Base-by-base conservation (phyloP, 2,329 filamentous ascomycete species). In the Fusarium subglutinans region DNA sequence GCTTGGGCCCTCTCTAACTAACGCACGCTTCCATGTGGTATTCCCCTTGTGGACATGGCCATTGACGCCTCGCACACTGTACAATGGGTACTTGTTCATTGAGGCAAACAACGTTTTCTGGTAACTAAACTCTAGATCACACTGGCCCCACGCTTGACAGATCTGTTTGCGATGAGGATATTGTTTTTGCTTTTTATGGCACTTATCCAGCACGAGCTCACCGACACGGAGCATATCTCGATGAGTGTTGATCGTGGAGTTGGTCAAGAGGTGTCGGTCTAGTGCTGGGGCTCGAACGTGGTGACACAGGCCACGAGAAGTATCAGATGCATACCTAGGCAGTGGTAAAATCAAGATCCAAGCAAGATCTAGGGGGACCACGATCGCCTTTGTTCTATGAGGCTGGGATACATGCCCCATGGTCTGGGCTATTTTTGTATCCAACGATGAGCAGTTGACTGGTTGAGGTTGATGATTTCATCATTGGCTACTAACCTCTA, bases 61-160 rank as follows among this genome's bases (percentile, higher is more conserved):
- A 43, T 64, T 65, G 63, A 66, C 59, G 66, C 57, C 60, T 70
- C 44, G 48, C 75, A 77, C 72, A 77, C 69, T 73, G 75, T 73
- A 66, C 35, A 50, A 56, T 55, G 47, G 57, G 45, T 54, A 70
- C 24, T 44, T 41, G 59, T 47, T 65, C 13, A 15, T 54, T 12
- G 45, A 65, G 40, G 70, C 69, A 75, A 76, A 75, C 68, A 76
- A 28, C 26, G 26, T 53, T 41, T 58, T 47, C 48, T 64, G 44
- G 35, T 56, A n/a, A n/a, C n/a, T n/a, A 41, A 43, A 50, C 45
- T 33, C 40, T 63, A 37, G 35, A 59, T 59, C 63, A 69, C 55
- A 48, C 60, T 51, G 41, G 63, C 62, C 60, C 53, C 48, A 64
- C 53, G 66, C 51, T 33, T 57, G 43, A 48, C 66, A 37, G 30